phyloP scores from a whole-genome alignment of 1,284 basidiomycete species.

The Boletus holoroseus region DNA sequence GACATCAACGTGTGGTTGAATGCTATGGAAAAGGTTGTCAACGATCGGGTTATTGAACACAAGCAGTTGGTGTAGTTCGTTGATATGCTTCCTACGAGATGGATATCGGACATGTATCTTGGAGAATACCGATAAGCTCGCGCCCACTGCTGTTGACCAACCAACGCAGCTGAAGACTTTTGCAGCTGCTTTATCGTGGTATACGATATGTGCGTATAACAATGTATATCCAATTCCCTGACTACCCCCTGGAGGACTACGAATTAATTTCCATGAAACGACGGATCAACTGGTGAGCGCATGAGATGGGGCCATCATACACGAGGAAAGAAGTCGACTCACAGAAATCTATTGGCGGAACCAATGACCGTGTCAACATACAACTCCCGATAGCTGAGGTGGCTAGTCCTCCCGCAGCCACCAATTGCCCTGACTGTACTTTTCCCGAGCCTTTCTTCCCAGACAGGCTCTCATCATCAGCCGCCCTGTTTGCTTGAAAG shows the following conservation, averaged over 20 bases:
- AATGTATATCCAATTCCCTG: conserved; percentile 6
- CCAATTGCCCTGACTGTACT: background rate
- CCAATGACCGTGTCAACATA: background rate
- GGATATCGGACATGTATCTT: background rate
- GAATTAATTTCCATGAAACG: conserved; percentile 20
- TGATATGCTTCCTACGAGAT: background rate
- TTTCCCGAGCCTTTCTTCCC: background rate
- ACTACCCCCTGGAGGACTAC: background rate
- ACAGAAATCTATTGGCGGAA: conserved; percentile 25
- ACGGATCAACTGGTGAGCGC: conserved; percentile 24
- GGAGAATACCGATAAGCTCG: background rate
- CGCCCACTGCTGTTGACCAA: background rate
- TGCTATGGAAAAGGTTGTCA: conserved; percentile 73
- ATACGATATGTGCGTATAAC: conserved; percentile 1
- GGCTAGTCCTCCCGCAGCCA: conserved; percentile 3
- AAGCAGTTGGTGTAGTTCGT: conserved; percentile 31
- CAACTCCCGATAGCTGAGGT: conserved; percentile 1
- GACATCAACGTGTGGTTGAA: conserved; percentile 64
- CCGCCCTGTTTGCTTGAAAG: conserved; percentile 17
- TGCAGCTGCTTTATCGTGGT: background rate
- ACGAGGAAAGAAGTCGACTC: conserved; percentile 10
- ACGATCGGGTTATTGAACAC: conserved; percentile 50
- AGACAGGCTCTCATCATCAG: background rate
- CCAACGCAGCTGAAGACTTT: background rate
- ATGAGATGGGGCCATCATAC: background rate